A percentile compares a stretch with the other conserved stretches of the same genome.
These are phyloP conservation scores for Cyclospora cayetanensis DNA, from an alignment of 169 alveolate genomes.

Conservation along the genomic window DNA sequence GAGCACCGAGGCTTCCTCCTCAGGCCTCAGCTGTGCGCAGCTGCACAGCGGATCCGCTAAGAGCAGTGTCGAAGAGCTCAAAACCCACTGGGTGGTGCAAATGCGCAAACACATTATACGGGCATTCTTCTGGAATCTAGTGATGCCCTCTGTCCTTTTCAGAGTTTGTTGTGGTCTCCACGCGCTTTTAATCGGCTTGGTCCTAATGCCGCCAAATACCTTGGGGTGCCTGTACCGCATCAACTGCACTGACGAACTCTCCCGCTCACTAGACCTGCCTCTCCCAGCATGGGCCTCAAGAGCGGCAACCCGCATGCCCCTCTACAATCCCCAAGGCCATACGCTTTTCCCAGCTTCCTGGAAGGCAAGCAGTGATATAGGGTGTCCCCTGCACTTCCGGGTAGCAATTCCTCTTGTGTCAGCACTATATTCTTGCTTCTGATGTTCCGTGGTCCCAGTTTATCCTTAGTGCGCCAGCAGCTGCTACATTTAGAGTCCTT, in stretches of 20 bases:
- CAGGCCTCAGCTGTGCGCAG: neutral
- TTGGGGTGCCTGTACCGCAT: conserved; percentile 89
- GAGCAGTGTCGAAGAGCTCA: too few species aligned
- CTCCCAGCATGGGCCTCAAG: conserved; percentile 81
- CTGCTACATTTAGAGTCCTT: neutral
- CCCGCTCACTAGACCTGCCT: conserved; percentile 81
- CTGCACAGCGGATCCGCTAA: too few species aligned
- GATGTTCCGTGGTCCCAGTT: neutral
- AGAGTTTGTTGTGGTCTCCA: conserved; percentile 81
- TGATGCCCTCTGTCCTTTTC: neutral
- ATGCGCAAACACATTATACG: neutral
- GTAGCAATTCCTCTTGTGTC: neutral
- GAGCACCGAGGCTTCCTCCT: neutral
- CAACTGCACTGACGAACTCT: conserved; percentile 88
- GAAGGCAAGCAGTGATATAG: conserved; percentile 74
- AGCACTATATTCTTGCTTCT: neutral
- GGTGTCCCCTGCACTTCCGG: neutral
- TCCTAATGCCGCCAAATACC: conserved; percentile 85
- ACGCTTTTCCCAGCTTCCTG: conserved; percentile 80
- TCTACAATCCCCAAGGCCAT: conserved; percentile 87
- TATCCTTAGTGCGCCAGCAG: neutral
- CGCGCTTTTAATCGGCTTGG: conserved; percentile 76
- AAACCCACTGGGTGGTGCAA: too few species aligned
- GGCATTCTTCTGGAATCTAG: neutral
- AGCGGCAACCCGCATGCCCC: conserved; percentile 87